phyloP scores from a whole-genome alignment of 2,329 filamentous ascomycete genomes.

The Coniella vitis region DNA sequence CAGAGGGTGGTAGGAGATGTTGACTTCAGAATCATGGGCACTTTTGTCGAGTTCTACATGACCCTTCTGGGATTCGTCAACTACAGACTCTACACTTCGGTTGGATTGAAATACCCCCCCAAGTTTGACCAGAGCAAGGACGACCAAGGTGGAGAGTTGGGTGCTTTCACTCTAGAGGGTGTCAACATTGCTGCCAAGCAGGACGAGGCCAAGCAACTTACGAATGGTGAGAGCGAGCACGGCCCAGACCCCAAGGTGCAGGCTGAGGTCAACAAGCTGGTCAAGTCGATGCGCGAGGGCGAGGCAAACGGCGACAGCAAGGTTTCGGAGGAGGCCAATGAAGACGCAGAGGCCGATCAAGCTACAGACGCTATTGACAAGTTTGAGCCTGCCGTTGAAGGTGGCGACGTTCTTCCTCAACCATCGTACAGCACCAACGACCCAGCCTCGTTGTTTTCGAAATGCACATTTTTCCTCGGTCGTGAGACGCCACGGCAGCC shows the following conservation, averaged over 20 bases:
- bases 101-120: slow-evolving; percentile 90
- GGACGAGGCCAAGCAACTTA: slow-evolving; percentile 47
- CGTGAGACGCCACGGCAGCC: slow-evolving; percentile 87
- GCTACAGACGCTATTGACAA: slow-evolving; percentile 70
- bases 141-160: slow-evolving; percentile 81
- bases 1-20: slow-evolving; percentile 90
- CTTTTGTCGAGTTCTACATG: slow-evolving; percentile 98
- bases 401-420: slow-evolving; percentile 80
- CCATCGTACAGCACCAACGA: slow-evolving; percentile 61
- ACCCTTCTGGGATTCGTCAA: slow-evolving; percentile 94
- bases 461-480: slow-evolving; percentile 87
- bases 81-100: slow-evolving; percentile 84
- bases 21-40: slow-evolving; percentile 98
- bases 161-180: slow-evolving; percentile 84
- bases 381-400: slow-evolving; percentile 77
- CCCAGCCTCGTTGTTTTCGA: slow-evolving; percentile 71
- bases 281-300: slow-evolving; percentile 56
- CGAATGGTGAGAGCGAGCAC: slow-evolving; percentile 43
- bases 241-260: slow-evolving; percentile 57
- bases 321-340: slow-evolving; percentile 32
- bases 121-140: slow-evolving; percentile 86
- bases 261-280: slow-evolving; percentile 60
- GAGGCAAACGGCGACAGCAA: slow-evolving; percentile 34
- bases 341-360: slow-evolving; percentile 40
- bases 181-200: slow-evolving; percentile 51